Base-by-base conservation (phyloP, 2,329 filamentous ascomycete species). In the Penicillium thymicola region DNA sequence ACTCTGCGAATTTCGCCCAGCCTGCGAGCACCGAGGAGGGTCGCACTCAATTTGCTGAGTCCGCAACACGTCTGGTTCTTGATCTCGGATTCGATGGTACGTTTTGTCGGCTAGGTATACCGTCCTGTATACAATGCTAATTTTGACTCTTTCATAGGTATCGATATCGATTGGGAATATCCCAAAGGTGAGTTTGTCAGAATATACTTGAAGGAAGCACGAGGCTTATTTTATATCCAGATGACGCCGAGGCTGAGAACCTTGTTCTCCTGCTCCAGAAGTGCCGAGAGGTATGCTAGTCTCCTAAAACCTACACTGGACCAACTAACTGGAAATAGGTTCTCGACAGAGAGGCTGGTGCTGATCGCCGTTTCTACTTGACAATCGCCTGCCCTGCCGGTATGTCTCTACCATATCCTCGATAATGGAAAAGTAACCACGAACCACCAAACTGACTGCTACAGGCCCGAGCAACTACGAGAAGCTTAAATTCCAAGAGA, bases 1-100 rank as follows among this genome's bases (percentile, higher is more conserved):
- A 89, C 70, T 89, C 87, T 4, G 74, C 83, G 72, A 94, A 96
- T 76, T 95, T 97, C 74, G 79, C 84, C 1, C 77, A 76, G 28
- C 89, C 91, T 0, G 85, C 85, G 0, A 84, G 84, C 18, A 87
- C 86, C 0, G 78, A 81, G 0, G 76, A 78, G 6, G 85, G 87
- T 8, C 82, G 90, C 13, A 75, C 77, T 58, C 80, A 61, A 2
- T 95, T 96, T 69, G 90, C 89, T 1, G 78, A 82, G 49, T 85
- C 84, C 28, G 87, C 89, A 34, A 88, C 96, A 1, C 81, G 85
- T 23, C 77, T 97, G 36, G 79, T 97, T 65, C 88, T 89, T 71
- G 85, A 94, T 66, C 78, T 92, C 13, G 93, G 93, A 5, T 89
- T 97, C 62, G 78, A 81, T 65, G 78, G 78, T 60, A 62, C 65